Evolutionary conservation across 192 early-diverging fungal species (phyloP).

Genomic region (Backusella liffmaniae): DNA sequence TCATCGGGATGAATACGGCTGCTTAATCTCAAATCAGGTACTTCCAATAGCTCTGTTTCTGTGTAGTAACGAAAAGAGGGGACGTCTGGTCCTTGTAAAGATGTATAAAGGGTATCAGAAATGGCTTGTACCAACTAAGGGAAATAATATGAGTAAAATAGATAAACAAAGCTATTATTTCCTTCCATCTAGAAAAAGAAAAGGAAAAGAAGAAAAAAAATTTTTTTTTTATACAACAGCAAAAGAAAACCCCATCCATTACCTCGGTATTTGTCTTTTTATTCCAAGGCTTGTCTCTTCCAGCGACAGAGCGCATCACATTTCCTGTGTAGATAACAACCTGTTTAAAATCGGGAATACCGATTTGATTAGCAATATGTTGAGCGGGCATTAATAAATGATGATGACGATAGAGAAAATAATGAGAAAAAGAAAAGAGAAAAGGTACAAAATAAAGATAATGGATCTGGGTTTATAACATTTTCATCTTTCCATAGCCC

Average conservation of each 20-base stretch:
- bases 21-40: conserved; percentile 41
- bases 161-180: background rate
- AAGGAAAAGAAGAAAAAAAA: background rate
- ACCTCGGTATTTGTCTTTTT: conserved; percentile 55
- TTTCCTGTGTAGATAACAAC: conserved; percentile 52
- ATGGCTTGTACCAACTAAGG: conserved; percentile 47
- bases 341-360: conserved; percentile 38
- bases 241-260: background rate
- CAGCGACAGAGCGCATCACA: conserved; percentile 46
- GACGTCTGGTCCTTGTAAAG: conserved; percentile 28
- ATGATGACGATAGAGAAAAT: background rate
- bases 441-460: background rate
- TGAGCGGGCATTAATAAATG: conserved; percentile 22
- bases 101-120: conserved; percentile 44
- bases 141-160: background rate
- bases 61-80: conserved; percentile 43
- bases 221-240: background rate
- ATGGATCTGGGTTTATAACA: background rate
- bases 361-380: conserved; percentile 5
- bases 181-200: background rate
- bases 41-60: conserved; percentile 39
- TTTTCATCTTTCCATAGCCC: background rate
- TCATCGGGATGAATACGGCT: conserved; percentile 35
- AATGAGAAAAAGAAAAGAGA: background rate
- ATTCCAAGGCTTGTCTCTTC: conserved; percentile 33